Conservation (phyloP, 1,284 basidiomycete genomes). For the Cryptococcus floricola region DNA sequence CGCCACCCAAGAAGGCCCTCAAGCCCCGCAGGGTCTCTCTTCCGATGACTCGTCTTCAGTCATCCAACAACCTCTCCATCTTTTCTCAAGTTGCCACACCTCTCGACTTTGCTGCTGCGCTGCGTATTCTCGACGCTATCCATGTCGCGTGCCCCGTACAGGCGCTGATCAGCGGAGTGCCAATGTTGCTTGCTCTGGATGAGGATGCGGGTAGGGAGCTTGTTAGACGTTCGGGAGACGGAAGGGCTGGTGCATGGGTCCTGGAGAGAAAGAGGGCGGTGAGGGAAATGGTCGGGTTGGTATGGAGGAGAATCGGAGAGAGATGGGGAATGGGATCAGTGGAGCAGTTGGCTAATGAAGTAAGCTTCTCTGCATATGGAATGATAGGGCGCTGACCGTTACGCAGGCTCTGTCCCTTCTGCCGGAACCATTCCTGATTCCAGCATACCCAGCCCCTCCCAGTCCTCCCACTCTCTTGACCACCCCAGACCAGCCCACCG, state of each 20-base stretch:
- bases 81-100: conserved; percentile 54
- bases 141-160: conserved; percentile 68
- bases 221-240: conserved; percentile 48
- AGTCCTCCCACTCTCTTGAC: conserved; percentile 19
- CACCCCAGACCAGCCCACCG: conserved; percentile 30
- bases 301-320: conserved; percentile 66
- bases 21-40: conserved; percentile 45
- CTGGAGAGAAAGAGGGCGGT: conserved; percentile 56
- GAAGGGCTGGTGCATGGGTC: conserved; percentile 39
- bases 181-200: conserved; percentile 79
- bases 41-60: conserved; percentile 54
- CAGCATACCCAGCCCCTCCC: conserved; percentile 16
- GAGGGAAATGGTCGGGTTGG: conserved; percentile 61
- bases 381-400: not conserved
- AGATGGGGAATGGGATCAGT: conserved; percentile 66
- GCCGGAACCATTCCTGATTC: conserved; percentile 42
- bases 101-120: conserved; percentile 72
- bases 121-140: conserved; percentile 65
- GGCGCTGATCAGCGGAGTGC: conserved; percentile 70
- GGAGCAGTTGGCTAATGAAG: conserved; percentile 57
- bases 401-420: conserved; percentile 26
- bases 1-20: conserved; percentile 17
- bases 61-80: conserved; percentile 31
- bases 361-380: conserved; percentile 36
- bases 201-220: conserved; percentile 53